phyloP scores from a whole-genome alignment of 2,329 filamentous ascomycete species.

The Cercospora sp. region DNA sequence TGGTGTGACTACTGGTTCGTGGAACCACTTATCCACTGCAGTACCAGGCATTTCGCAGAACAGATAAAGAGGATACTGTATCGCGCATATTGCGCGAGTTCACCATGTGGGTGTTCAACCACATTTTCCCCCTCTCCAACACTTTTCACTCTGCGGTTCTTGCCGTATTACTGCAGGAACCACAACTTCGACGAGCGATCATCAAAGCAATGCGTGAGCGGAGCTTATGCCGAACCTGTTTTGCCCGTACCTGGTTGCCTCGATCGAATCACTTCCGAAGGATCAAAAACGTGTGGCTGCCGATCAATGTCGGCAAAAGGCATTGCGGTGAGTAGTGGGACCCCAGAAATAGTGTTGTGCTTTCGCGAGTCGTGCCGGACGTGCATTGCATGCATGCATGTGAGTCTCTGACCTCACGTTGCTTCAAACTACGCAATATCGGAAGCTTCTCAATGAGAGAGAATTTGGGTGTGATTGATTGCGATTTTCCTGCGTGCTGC shows the following conservation, averaged over 20 bases:
- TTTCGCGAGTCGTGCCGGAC: not conserved
- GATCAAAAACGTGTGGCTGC: slow-evolving; percentile 1
- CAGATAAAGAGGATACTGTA: not conserved
- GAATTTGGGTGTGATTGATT: not conserved
- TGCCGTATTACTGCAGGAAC: not conserved
- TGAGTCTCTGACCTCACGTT: not conserved
- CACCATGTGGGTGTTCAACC: not conserved
- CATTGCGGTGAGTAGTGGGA: not conserved
- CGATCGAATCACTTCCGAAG: not conserved
- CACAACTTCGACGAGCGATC: not conserved
- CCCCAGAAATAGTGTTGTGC: not conserved
- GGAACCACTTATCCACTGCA: not conserved
- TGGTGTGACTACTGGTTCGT: not conserved
- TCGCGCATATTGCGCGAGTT: not conserved
- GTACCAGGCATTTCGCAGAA: not conserved
- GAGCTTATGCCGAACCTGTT: not conserved
- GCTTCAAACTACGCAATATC: not conserved
- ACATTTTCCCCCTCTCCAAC: not conserved
- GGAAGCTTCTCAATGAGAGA: not conserved
- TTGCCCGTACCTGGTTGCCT: not conserved
- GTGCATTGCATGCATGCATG: not conserved
- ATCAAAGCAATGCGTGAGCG: not conserved
- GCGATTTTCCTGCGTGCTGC: not conserved
- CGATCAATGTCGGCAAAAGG: not conserved
- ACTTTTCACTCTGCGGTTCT: not conserved